Base-by-base conservation (phyloP, 2,329 filamentous ascomycete genomes). In the Venturia nashicola region DNA sequence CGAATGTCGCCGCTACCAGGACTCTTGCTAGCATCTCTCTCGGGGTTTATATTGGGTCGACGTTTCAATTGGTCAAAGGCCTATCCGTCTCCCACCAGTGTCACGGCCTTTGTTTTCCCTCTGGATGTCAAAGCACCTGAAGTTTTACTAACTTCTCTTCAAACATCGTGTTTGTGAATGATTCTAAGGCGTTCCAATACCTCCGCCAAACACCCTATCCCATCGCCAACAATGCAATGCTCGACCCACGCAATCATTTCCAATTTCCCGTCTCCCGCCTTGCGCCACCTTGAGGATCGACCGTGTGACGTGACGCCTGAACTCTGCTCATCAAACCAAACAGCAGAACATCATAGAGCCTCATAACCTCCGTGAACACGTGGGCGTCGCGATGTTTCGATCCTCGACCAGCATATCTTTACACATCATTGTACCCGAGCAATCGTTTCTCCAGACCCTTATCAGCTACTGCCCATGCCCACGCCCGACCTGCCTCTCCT, bases 391-490 rank as follows among this genome's bases (percentile, higher is more conserved):
- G 14, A 57, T 36, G 51, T 57, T 36, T 57, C 27, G 23, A 36
- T 36, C 51, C 14, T n/a, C 51, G 32, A 18, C 51, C 51, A 36
- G 61, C 14, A 20, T 36, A 16, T 20, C 12, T 9, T 62, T 68
- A 81, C 48, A 80, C 74, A 68, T 81, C 79, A 68, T 81, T 81
- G 69, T 79, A 81, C 6, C 78, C 79, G 62, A 81, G 69, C 54
- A 80, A 74, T 40, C 76, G 72, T 71, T 78, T 81, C 61, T 76
- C 72, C 62, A 80, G 65, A 3, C 74, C 73, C 67, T 76, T 76
- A 65, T 81, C 75, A 8, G 74, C 75, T 46, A 77, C 71, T 27
- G 76, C 76, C 78, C 78, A 80, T 32, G 74, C 76, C 78, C 78
- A 80, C 32, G 78, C 77, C 43, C 78, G 71, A 18, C 78, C 77